Conservation (phyloP, 1,284 basidiomycete species). For the Gomphus sp. region DNA sequence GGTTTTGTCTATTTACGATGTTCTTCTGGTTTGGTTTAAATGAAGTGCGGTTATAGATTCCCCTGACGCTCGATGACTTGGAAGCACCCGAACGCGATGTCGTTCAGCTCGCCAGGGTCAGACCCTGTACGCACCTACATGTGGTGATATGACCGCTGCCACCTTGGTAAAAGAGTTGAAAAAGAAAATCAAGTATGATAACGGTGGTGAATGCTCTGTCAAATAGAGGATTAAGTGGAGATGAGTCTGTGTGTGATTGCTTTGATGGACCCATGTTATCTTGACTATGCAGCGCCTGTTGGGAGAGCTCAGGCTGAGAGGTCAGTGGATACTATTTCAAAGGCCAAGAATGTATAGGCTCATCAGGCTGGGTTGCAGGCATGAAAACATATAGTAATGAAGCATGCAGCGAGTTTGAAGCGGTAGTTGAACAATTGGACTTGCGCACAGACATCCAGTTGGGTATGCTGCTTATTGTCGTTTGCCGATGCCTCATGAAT, state of each 20-base stretch:
- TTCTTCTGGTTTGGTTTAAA: background rate
- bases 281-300: conserved; percentile 89
- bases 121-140: conserved; percentile 86
- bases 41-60: conserved; percentile 76
- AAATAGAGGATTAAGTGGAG: no score
- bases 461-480: conserved; percentile 31
- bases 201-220: no score
- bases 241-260: conserved; percentile 98
- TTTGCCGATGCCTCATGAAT: background rate
- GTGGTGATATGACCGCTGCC: conserved; percentile 90
- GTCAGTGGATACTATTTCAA: conserved; percentile 33
- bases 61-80: conserved; percentile 88
- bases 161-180: conserved; percentile 84
- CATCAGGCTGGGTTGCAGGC: conserved; percentile 45
- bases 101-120: conserved; percentile 87
- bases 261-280: conserved; percentile 98
- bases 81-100: conserved; percentile 96
- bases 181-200: no score
- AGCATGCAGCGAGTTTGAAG: conserved; percentile 89
- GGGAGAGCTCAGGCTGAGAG: conserved; percentile 86
- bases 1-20: conserved; percentile 88
- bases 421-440: conserved; percentile 99
- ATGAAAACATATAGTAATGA: conserved; percentile 91
- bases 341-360: background rate
- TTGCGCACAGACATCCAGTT: conserved; percentile 92